Evolutionary conservation across 345 rosid genomes (phyloP).

Genomic region (Salix caprea): DNA sequence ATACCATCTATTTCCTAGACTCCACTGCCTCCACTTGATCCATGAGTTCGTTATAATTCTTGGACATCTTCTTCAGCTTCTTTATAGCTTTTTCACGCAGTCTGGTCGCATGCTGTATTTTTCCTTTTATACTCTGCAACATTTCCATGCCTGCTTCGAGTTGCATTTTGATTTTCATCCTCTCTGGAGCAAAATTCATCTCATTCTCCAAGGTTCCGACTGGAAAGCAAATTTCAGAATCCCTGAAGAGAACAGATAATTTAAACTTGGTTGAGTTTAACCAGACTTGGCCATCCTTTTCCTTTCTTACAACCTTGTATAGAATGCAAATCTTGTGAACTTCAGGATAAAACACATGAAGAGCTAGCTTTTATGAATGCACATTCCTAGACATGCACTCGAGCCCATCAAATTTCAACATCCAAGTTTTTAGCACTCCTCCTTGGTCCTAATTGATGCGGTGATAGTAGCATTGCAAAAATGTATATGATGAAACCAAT

Average conservation of each 20-base stretch:
- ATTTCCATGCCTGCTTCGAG: conserved; percentile 2
- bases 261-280: background rate
- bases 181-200: background rate
- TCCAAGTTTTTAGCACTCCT: too few species aligned
- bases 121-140: background rate
- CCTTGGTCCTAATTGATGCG: too few species aligned
- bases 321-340: background rate
- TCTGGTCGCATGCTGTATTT: background rate
- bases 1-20: too few species aligned
- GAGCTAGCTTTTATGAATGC: too few species aligned
- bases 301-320: background rate
- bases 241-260: conserved; percentile 21
- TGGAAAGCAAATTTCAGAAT: conserved; percentile 41
- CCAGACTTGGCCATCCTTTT: too few species aligned
- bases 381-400: too few species aligned
- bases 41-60: background rate
- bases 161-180: background rate
- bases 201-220: conserved; percentile 5
- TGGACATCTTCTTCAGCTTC: conserved; percentile 4
- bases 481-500: too few species aligned
- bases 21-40: background rate
- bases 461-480: too few species aligned
- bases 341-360: too few species aligned
- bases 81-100: background rate
- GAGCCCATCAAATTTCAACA: too few species aligned